Conservation (phyloP, 2,329 filamentous ascomycete species). For the Alternaria triticimaculans region DNA sequence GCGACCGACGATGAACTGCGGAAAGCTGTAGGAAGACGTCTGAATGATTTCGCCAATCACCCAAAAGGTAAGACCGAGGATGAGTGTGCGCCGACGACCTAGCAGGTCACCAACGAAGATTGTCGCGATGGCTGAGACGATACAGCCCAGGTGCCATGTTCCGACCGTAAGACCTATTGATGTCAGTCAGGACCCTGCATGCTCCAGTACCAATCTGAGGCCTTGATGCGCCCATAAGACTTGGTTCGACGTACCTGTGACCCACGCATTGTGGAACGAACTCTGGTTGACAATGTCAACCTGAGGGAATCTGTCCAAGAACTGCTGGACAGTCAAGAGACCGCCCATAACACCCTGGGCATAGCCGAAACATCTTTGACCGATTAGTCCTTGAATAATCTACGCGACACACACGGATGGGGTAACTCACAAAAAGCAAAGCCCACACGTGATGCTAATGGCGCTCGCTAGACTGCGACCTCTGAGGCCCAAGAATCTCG, state of each 20-base stretch:
- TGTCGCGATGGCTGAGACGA: constrained; percentile 61
- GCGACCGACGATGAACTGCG: constrained; percentile 60
- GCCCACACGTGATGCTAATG: constrained; percentile 33
- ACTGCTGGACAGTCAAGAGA: constrained; percentile 72
- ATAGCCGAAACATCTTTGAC: constrained; percentile 60
- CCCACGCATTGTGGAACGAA: constrained; percentile 31
- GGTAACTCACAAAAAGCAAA: constrained; percentile 35
- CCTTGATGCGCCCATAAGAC: background rate
- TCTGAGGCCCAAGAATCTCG: constrained; percentile 31
- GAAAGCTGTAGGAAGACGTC: constrained; percentile 53
- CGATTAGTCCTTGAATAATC: constrained; percentile 15
- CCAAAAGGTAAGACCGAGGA: constrained; percentile 59
- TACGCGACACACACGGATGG: background rate
- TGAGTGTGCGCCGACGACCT: constrained; percentile 58
- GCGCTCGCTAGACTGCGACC: constrained; percentile 26
- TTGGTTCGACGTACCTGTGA: constrained; percentile 28
- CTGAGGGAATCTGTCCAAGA: constrained; percentile 52
- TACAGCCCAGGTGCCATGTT: constrained; percentile 59
- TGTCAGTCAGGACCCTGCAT: background rate
- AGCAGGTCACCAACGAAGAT: constrained; percentile 58
- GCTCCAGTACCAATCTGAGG: background rate
- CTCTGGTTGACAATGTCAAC: constrained; percentile 31
- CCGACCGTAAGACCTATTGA: constrained; percentile 37
- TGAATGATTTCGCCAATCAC: constrained; percentile 58
- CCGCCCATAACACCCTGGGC: constrained; percentile 72